A percentile compares a stretch with the other conserved stretches of the same genome.
phyloP scores from a whole-genome alignment of 495 filamentous ascomycete species.

The Hypoxylon rickii region DNA sequence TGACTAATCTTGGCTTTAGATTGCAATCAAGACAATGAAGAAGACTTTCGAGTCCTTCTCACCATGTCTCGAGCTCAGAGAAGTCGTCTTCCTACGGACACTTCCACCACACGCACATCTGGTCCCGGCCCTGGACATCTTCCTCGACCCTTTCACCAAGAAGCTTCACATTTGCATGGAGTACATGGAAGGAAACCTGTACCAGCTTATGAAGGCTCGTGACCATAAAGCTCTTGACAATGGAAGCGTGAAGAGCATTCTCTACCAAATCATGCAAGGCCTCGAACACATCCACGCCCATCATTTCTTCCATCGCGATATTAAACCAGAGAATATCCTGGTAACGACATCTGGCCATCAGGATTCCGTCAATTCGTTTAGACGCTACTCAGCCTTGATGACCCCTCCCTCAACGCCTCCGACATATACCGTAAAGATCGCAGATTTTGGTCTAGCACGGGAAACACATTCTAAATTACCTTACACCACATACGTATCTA shows the following conservation, averaged over 20 bases:
- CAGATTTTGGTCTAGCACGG: constrained; percentile 96
- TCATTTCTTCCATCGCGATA: constrained; percentile 98
- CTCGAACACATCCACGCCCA: constrained; percentile 97
- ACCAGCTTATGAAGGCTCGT: constrained; percentile 97
- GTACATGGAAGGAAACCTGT: constrained; percentile 99
- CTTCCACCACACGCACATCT: constrained; percentile 87
- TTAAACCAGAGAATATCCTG: constrained; percentile 98
- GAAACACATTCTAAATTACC: constrained; percentile 95
- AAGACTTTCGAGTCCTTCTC: constrained; percentile 94
- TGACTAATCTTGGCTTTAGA: constrained; percentile 59
- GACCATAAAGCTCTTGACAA: constrained; percentile 93
- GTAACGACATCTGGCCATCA: constrained; percentile 88
- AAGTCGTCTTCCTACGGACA: constrained; percentile 94
- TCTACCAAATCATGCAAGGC: constrained; percentile 95
- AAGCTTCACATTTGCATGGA: constrained; percentile 99
- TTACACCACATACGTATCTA: constrained; percentile 98
- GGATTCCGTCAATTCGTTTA: constrained; percentile 79
- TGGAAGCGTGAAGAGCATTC: constrained; percentile 92
- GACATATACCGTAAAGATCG: constrained; percentile 95
- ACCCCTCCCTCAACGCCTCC: constrained; percentile 95
- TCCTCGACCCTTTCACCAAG: constrained; percentile 92
- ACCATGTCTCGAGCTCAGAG: constrained; percentile 88
- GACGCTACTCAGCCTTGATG: constrained; percentile 88
- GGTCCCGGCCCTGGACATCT: constrained; percentile 97
- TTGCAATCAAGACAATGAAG: constrained; percentile 99